phyloP scores from a whole-genome alignment of 2,329 filamentous ascomycete genomes.

The Diaporthe sp. region DNA sequence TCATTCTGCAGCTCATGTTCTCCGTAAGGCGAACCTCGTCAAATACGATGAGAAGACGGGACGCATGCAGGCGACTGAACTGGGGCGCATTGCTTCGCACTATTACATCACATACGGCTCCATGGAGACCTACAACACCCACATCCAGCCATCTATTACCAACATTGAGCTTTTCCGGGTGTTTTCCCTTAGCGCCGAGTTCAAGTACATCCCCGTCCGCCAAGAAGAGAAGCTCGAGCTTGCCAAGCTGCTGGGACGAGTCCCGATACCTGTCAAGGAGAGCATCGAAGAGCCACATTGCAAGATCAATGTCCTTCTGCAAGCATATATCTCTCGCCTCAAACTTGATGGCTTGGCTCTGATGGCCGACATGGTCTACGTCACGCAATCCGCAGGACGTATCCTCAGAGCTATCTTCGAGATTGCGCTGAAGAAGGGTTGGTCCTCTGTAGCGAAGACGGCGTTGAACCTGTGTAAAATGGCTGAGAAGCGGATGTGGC shows the following conservation, averaged over 20 bases:
- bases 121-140: conserved; percentile 96
- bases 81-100: conserved; percentile 95
- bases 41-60: conserved; percentile 97
- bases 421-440: conserved; percentile 96
- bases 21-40: conserved; percentile 89
- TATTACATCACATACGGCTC: conserved; percentile 98
- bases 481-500: conserved; percentile 99
- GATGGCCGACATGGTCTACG: conserved; percentile 99
- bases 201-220: conserved; percentile 98
- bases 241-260: conserved; percentile 88
- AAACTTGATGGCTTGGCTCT: conserved; percentile 94
- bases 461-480: conserved; percentile 97
- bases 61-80: conserved; percentile 89
- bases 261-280: conserved; percentile 97
- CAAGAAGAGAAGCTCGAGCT: conserved; percentile 98
- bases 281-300: conserved; percentile 96
- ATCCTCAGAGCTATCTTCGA: conserved; percentile 97
- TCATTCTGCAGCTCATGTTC: conserved; percentile 89
- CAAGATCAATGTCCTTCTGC: conserved; percentile 97
- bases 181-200: conserved; percentile 95
- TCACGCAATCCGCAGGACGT: conserved; percentile 96
- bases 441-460: conserved; percentile 92
- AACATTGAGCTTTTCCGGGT: conserved; percentile 97
- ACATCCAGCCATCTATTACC: conserved; percentile 92
- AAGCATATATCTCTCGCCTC: conserved; percentile 95